These are phyloP conservation scores for Populus trichocarpa DNA, from an alignment of 441 rosid genomes.

Conservation along the genomic window DNA sequence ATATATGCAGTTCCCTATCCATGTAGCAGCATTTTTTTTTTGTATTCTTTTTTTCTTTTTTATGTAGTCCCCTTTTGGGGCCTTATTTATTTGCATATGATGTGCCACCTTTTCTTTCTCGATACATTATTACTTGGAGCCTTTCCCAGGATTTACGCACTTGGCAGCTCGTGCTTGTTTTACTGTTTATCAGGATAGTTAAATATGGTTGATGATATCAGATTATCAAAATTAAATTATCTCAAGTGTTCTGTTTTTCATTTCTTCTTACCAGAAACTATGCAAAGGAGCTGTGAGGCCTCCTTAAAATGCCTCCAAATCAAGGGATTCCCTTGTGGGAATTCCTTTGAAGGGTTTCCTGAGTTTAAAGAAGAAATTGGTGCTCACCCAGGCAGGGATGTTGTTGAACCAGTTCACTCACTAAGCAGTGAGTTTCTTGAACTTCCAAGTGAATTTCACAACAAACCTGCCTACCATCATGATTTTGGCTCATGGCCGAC, in stretches of 20 bases:
- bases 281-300: conserved; percentile 51
- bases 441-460: conserved; percentile 35
- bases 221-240: neutral
- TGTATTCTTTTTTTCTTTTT: neutral
- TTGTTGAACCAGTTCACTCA: conserved; percentile 30
- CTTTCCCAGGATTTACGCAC: neutral
- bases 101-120: neutral
- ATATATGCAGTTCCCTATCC: neutral
- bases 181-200: neutral
- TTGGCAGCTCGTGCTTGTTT: neutral
- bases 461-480: conserved; percentile 36
- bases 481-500: conserved; percentile 40
- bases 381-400: conserved; percentile 29
- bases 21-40: neutral
- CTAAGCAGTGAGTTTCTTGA: conserved; percentile 32
- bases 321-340: conserved; percentile 41
- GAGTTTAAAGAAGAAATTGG: conserved; percentile 32
- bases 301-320: conserved; percentile 49
- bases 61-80: neutral
- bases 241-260: neutral
- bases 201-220: neutral
- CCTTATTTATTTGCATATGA: neutral
- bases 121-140: neutral
- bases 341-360: conserved; percentile 34
- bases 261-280: conserved; percentile 35